Conservation (phyloP, 116 monocot genomes). For the Zostera marina region DNA sequence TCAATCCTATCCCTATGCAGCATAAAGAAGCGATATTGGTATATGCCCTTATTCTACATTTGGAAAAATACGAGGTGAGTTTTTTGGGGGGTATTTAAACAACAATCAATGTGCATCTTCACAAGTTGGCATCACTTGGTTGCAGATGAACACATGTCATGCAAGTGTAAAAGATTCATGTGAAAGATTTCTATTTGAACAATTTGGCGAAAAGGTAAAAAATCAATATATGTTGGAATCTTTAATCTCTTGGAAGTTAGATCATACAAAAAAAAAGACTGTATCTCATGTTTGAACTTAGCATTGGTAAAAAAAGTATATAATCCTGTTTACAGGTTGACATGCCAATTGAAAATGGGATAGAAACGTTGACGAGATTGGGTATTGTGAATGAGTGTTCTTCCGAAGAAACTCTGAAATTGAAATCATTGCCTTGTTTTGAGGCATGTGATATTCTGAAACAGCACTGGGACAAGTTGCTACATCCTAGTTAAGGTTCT, state of each 20-base stretch:
- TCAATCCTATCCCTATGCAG: slow-evolving; percentile 20
- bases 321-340: slow-evolving; percentile 40
- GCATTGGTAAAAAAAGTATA: no score
- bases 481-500: no score
- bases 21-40: slow-evolving; percentile 85
- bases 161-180: slow-evolving; percentile 44
- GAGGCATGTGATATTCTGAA: slow-evolving; percentile 43
- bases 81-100: background rate
- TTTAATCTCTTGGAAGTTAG: no score
- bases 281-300: no score
- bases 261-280: no score
- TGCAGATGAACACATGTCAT: slow-evolving; percentile 20
- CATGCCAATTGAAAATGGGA: slow-evolving; percentile 71
- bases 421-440: slow-evolving; percentile 40
- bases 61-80: slow-evolving; percentile 36
- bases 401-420: slow-evolving; percentile 8
- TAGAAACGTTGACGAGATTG: slow-evolving; percentile 58
- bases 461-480: slow-evolving; percentile 45
- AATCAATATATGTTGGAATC: no score
- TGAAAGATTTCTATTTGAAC: slow-evolving; percentile 60
- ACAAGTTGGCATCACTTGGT: no score
- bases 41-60: slow-evolving; percentile 57
- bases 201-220: slow-evolving; percentile 16
- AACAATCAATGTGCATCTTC: slow-evolving; percentile 1
- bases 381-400: slow-evolving; percentile 34